Evolutionary conservation across 1,139 yeast species (phyloP), one percentile per base, ranked within the genome.

Genomic region (Arxiozyma slooffiae): DNA sequence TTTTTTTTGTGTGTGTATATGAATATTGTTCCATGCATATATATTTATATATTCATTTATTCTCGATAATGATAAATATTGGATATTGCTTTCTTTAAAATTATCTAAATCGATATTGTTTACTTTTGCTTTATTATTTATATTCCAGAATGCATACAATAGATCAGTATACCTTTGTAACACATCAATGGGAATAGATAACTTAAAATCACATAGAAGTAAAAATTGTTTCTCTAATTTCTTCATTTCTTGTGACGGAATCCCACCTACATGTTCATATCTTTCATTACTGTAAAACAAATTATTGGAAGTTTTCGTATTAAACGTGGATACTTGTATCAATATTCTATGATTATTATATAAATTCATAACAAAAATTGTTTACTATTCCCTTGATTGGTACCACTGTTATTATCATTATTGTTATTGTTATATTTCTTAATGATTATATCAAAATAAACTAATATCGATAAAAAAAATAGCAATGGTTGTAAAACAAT

Each of bases 401-500:
- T n/a, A 16, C 20, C 17, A 44, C 36, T 36, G 17, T 23, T 46
- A 21, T 20, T 24, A 6, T 26, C 7, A 39, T 41, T n/a, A 23
- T 34, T 36, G 38, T 21, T 24, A 40, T 57, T 55, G 63, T 85
- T 85, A 50, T 96, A 95, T 57, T 87, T 77, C 64, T 86, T 87
- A 21, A 96, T 95, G 50, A 92, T 88, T 55, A 97, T 73, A 68
- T 92, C 98, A 70, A 92, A 89, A 67, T 92, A 92, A 22, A 92
- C 97, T 59, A 92, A 73, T 49, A 92, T 71, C 38, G 95, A 83
- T 48, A 92, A 73, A 67, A 92, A n/a, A 92, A 38, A 92, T 97
- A 65, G 92, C 98, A 68, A 90, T 92, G 3, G 98, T 89, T 21
- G 94, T 94, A 0, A 98, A 97, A 68, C 98, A 92, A 68, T 92